A percentile compares a stretch with the other conserved stretches of the same genome.
Conservation (phyloP, 495 filamentous ascomycete genomes). For the Talaromyces wortmannii region DNA sequence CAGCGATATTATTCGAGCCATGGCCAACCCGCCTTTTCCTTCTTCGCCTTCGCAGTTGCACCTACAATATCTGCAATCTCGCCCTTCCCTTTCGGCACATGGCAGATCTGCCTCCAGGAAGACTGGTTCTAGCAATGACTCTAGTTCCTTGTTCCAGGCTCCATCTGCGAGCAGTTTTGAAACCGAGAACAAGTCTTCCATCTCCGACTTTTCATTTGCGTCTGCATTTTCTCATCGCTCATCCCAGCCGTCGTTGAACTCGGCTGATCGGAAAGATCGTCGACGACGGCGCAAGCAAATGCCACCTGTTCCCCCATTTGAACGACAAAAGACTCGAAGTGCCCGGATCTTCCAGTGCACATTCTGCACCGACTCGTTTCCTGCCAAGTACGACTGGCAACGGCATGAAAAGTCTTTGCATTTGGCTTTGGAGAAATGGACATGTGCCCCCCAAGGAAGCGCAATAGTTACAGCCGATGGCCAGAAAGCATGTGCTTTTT, state of each 20-base stretch:
- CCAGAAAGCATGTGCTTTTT: conserved; percentile 61
- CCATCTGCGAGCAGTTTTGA: conserved; percentile 69
- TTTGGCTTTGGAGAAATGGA: conserved; percentile 77
- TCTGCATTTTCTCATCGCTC: conserved; percentile 65
- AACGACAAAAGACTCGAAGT: conserved; percentile 32
- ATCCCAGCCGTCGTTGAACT: conserved; percentile 60
- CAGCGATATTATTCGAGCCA: conserved; percentile 69
- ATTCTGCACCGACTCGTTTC: conserved; percentile 86
- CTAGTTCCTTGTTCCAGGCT: conserved; percentile 60
- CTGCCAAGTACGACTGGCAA: conserved; percentile 88
- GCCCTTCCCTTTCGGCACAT: conserved; percentile 20
- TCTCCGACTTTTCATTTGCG: conserved; percentile 57
- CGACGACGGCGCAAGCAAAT: conserved; percentile 59
- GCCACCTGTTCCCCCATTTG: conserved; percentile 33
- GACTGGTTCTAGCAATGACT: conserved; percentile 56
- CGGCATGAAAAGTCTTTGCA: conserved; percentile 85
- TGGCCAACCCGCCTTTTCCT: conserved; percentile 52
- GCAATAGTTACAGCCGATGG: conserved; percentile 31
- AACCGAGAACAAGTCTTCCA: conserved; percentile 55
- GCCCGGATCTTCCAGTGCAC: conserved; percentile 71
- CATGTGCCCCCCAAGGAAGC: conserved; percentile 58
- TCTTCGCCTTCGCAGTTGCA: conserved; percentile 22
- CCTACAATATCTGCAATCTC: conserved; percentile 17
- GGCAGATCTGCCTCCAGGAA: conserved; percentile 40
- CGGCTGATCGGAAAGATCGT: conserved; percentile 61